Base-by-base conservation (phyloP, 2,329 filamentous ascomycete genomes). In the Colletotrichum sp. region DNA sequence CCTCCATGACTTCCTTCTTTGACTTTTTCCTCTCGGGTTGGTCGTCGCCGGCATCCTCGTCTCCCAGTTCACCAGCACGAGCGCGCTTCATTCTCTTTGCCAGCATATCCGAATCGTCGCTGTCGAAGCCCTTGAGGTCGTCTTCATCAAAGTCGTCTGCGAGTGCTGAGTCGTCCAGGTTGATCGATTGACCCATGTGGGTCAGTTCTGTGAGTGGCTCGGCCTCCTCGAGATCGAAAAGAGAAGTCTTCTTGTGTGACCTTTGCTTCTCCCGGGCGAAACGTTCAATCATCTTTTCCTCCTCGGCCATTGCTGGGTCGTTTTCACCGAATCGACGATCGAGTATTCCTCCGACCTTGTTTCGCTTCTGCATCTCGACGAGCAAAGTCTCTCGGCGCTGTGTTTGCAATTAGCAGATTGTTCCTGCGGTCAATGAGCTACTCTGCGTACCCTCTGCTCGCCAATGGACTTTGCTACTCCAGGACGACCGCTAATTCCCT, bases 1-100 rank as follows among this genome's bases (percentile, higher is more conserved):
- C 97, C 81, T 98, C 94, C 95, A 98, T 98, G 66, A 99, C 95
- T 84, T 99, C 97, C 70, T 97, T 94, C 86, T 98, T 98, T 5
- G 93, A 93, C 87, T 98, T 99, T 84, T 98, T 98, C 75, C 94
- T 91, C 80, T 96, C 94, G 0, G 95, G 96, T 8, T 87, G 88
- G 5, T 85, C 87, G 4, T 87, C 89, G n/a, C 85, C 87, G 8
- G 88, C 88, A 6, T 85, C 88, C 5, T 87, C 84, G 26, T 85
- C 81, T 32, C 83, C 83, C 30, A 87, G 79, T 36, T 82, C 79
- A 32, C 86, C 83, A 9, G 86, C 85, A 67, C 92, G 90, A 70
- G 92, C 81, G 18, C 91, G 88, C 84, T 93, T 93, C 48, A 90
- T 84, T 76, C 87, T 84, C 79, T 89, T 88, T 78, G 85, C 84